Percentiles rank a stretch among this genome's conserved stretches.
These are phyloP conservation scores for Didymella glomerata DNA, from an alignment of 2,329 filamentous ascomycete species.

Conservation along the genomic window DNA sequence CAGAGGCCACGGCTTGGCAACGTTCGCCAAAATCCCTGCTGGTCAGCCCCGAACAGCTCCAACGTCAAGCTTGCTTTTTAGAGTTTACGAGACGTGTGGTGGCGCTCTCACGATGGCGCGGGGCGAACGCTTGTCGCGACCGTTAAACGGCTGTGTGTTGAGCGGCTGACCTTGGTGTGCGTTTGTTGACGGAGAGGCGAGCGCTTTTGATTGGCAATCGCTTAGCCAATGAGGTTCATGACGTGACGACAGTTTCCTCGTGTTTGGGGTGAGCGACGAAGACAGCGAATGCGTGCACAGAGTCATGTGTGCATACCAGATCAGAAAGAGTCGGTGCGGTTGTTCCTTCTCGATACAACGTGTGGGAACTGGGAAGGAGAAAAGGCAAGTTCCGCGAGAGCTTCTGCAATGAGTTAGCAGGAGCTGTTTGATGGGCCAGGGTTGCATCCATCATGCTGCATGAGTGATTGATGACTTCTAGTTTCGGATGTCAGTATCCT, in stretches of 20 bases:
- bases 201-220: not conserved
- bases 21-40: conserved; percentile 13
- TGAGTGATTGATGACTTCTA: not conserved
- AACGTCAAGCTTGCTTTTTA: conserved; percentile 14
- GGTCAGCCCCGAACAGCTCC: conserved; percentile 7
- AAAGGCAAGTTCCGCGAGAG: conserved; percentile 12
- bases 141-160: conserved; percentile 6
- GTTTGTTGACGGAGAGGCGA: conserved; percentile 5
- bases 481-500: conserved; percentile 15
- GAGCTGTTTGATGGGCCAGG: conserved; percentile 4
- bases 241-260: not conserved
- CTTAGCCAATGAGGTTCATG: conserved; percentile 1
- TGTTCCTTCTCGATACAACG: not conserved
- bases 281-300: not conserved
- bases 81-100: conserved; percentile 15
- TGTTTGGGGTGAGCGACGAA: not conserved
- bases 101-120: conserved; percentile 7
- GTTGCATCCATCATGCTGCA: conserved; percentile 6
- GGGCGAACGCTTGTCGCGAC: conserved; percentile 13
- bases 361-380: conserved; percentile 6
- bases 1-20: conserved; percentile 14
- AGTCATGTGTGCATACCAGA: conserved; percentile 6
- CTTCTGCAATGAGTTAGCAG: conserved; percentile 5
- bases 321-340: conserved; percentile 2
- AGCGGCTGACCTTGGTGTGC: conserved; percentile 2